Percentiles rank a stretch among this genome's conserved stretches.
Conservation (phyloP, 371 early-diverging fungal genomes). For the Apophysomyces variabilis region DNA sequence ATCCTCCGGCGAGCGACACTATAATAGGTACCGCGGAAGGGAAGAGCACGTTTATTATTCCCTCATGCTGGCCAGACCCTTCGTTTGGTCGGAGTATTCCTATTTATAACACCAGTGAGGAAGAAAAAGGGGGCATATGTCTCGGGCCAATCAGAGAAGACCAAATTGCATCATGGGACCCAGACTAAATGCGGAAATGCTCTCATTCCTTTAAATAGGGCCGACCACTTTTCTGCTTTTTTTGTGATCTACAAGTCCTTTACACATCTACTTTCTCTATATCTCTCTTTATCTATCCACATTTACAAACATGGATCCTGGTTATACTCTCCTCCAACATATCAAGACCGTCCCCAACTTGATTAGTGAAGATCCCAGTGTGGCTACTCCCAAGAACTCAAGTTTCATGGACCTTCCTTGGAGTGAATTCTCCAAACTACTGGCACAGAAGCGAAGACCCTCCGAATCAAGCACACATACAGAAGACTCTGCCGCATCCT, state of each 20-base stretch:
- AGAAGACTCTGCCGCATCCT: background rate
- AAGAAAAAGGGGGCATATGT: too few species aligned
- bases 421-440: slow-evolving; percentile 34
- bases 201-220: background rate
- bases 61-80: too few species aligned
- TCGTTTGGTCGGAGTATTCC: too few species aligned
- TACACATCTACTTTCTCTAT: background rate
- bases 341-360: slow-evolving; percentile 44
- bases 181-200: slow-evolving; percentile 3
- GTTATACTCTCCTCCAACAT: slow-evolving; percentile 35
- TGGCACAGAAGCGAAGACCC: slow-evolving; percentile 20
- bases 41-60: too few species aligned
- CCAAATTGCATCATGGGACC: background rate
- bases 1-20: too few species aligned
- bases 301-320: slow-evolving; percentile 32
- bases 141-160: too few species aligned
- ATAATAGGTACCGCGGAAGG: too few species aligned
- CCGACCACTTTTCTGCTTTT: background rate
- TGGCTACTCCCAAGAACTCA: slow-evolving; percentile 37
- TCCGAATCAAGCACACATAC: slow-evolving; percentile 9
- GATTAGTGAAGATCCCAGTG: slow-evolving; percentile 40
- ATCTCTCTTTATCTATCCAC: background rate
- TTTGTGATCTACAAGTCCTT: background rate
- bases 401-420: slow-evolving; percentile 41
- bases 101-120: too few species aligned